Conservation (phyloP, 805 yeast genomes). For the Metschnikowia henanensis region DNA sequence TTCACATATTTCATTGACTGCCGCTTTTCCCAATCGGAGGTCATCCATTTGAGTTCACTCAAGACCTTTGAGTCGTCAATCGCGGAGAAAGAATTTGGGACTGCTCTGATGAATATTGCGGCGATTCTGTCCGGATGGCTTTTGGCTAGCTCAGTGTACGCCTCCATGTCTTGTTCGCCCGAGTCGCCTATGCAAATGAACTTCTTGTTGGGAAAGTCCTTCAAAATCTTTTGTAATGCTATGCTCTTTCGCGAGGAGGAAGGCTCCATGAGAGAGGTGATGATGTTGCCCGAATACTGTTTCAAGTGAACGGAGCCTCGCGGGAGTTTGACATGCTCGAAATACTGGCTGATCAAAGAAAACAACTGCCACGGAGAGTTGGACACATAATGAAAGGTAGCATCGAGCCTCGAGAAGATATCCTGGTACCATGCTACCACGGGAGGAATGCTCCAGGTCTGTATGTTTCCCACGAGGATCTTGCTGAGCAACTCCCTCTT, state of each 20-base stretch:
- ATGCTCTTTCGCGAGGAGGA: slow-evolving; percentile 76
- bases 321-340: slow-evolving; percentile 61
- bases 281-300: slow-evolving; percentile 80
- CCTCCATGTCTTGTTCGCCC: slow-evolving; percentile 94
- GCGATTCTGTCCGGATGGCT: slow-evolving; percentile 60
- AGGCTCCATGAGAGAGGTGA: slow-evolving; percentile 84
- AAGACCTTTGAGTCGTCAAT: slow-evolving; percentile 40
- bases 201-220: slow-evolving; percentile 73
- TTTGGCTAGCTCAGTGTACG: slow-evolving; percentile 71
- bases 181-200: slow-evolving; percentile 92
- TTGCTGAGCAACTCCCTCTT: slow-evolving; percentile 80
- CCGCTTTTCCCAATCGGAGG: slow-evolving; percentile 15
- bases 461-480: slow-evolving; percentile 65
- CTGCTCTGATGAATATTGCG: slow-evolving; percentile 81
- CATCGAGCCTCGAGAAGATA: slow-evolving; percentile 44
- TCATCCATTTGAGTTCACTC: slow-evolving; percentile 28
- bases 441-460: slow-evolving; percentile 71
- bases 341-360: slow-evolving; percentile 56
- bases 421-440: slow-evolving; percentile 70
- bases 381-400: slow-evolving; percentile 88
- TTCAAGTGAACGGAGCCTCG: slow-evolving; percentile 82
- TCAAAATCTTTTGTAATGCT: slow-evolving; percentile 59
- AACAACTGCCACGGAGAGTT: slow-evolving; percentile 94
- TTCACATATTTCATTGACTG: slow-evolving; percentile 7
- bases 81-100: slow-evolving; percentile 66